A percentile compares a stretch with the other conserved stretches of the same genome.
Conservation (phyloP, 495 filamentous ascomycete genomes). For the Podospora australis region DNA sequence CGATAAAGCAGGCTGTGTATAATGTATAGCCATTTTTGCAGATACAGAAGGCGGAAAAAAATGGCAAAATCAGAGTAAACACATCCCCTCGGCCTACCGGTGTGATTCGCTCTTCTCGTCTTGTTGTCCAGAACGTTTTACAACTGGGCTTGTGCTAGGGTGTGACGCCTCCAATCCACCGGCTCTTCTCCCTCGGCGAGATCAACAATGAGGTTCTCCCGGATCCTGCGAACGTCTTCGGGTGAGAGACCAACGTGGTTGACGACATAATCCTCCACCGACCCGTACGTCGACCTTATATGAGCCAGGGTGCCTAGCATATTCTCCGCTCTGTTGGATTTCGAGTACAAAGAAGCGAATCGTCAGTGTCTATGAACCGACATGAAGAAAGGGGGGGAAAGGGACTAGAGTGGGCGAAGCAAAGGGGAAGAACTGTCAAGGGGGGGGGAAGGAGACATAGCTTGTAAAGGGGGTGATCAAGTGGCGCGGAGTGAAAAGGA, state of each 20-base stretch:
- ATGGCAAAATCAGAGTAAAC: too few relatives aligned
- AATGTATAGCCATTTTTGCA: too few relatives aligned
- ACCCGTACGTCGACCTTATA: slow-evolving; percentile 47
- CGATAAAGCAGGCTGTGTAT: too few relatives aligned
- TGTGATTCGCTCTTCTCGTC: too few relatives aligned
- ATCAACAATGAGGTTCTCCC: slow-evolving; percentile 40
- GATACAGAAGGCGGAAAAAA: background rate
- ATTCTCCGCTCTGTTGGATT: slow-evolving; percentile 42
- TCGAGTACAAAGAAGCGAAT: too few relatives aligned
- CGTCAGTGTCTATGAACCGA: background rate
- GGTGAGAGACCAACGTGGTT: slow-evolving; percentile 45
- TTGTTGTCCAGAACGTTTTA: too few relatives aligned
- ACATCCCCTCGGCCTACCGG: too few relatives aligned
- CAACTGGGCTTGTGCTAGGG: too few relatives aligned
- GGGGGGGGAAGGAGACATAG: background rate
- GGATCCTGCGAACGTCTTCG: slow-evolving; percentile 44
- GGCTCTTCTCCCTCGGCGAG: slow-evolving; percentile 16
- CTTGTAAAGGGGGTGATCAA: background rate
- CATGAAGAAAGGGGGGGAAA: background rate
- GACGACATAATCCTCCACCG: slow-evolving; percentile 49
- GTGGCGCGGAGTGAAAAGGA: too few relatives aligned
- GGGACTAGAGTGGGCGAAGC: background rate
- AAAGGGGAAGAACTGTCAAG: background rate
- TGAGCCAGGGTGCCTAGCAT: slow-evolving; percentile 50
- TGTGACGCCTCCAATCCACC: slow-evolving; percentile 32